Base-by-base conservation (phyloP, 2,329 filamentous ascomycete genomes). In the Trichoderma lentiforme region DNA sequence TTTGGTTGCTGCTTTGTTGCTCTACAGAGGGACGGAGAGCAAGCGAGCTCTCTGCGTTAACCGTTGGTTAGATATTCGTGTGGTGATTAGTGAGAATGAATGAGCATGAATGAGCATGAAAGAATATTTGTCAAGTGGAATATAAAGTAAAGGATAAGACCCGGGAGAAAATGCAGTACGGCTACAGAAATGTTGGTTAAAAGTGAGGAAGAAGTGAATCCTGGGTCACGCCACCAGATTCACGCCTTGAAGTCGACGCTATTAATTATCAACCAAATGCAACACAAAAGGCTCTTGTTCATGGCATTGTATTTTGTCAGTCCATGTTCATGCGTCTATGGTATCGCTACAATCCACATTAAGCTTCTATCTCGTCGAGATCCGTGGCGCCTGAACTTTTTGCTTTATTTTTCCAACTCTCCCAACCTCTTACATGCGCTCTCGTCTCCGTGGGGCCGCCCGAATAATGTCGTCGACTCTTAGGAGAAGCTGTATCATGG, bases 381-480 rank as follows among this genome's bases (percentile, higher is more conserved):
- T 68, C 69, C 57, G 56, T 53, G 58, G 64, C 58, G 56, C 62
- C 62, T 60, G 61, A 70, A 71, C 56, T 53, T 74, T 77, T 75
- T 74, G 76, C 77, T 76, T 70, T 74, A 34, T 36, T 34, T 60
- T 56, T 71, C 36, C 61, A 43, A 34, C 69, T 21, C 70, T 75
- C 71, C 8, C 60, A 36, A 5, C 56, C 21, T 32, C 76, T 77
- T 78, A 83, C 81, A 82, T 82, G 47, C 82, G 78, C 75, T 83
- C 82, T 71, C 82, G 82, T 76, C 79, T 76, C 67, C 96, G 88
- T 68, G 96, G 96, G 67, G 96, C 96, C 66, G 94, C 93, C 74
- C 95, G 91, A 81, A 99, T 98, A 82, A 99, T 99, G 83, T 98
- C 96, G 84, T 99, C 96, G 67, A 99, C 96, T 80, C 96, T 90